Conservation (phyloP, 805 yeast genomes). For the Candida insectalens region DNA sequence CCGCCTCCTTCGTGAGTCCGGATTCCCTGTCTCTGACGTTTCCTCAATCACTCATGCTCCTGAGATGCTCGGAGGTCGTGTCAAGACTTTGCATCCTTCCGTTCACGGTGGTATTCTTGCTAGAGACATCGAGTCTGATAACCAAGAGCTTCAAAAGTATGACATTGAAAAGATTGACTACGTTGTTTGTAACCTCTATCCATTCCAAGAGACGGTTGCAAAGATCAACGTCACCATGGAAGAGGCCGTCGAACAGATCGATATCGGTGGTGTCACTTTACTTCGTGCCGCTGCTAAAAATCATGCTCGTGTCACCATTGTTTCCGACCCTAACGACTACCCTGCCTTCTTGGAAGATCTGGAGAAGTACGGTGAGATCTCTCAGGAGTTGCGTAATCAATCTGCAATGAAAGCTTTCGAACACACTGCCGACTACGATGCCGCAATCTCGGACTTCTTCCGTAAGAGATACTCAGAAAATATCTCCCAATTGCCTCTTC, state of each 20-base stretch:
- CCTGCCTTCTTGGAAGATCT: slow-evolving; percentile 79
- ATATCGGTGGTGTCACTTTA: slow-evolving; percentile 95
- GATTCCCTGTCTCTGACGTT: slow-evolving; percentile 96
- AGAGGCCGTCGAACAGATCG: slow-evolving; percentile 98
- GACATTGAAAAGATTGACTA: slow-evolving; percentile 93
- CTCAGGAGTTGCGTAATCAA: slow-evolving; percentile 64
- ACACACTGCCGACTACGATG: slow-evolving; percentile 96
- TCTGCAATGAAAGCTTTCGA: slow-evolving; percentile 96
- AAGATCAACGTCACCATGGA: slow-evolving; percentile 91
- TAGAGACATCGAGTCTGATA: slow-evolving; percentile 84
- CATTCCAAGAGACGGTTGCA: slow-evolving; percentile 94
- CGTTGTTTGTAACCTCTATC: slow-evolving; percentile 96
- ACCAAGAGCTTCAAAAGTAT: slow-evolving; percentile 77
- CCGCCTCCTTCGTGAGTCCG: slow-evolving; percentile 87
- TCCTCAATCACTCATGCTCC: slow-evolving; percentile 95
- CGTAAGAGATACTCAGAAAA: slow-evolving; percentile 94
- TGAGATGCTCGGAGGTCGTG: slow-evolving; percentile 98
- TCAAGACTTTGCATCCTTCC: slow-evolving; percentile 96
- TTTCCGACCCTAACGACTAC: slow-evolving; percentile 93
- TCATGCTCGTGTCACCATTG: slow-evolving; percentile 90
- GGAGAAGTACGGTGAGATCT: slow-evolving; percentile 51
- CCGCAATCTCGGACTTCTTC: slow-evolving; percentile 93
- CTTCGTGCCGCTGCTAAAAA: slow-evolving; percentile 98
- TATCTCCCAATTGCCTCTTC: slow-evolving; percentile 79
- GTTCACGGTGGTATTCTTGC: slow-evolving; percentile 98